Conservation (phyloP, 2,329 filamentous ascomycete species). For the Coniochaeta sp. region DNA sequence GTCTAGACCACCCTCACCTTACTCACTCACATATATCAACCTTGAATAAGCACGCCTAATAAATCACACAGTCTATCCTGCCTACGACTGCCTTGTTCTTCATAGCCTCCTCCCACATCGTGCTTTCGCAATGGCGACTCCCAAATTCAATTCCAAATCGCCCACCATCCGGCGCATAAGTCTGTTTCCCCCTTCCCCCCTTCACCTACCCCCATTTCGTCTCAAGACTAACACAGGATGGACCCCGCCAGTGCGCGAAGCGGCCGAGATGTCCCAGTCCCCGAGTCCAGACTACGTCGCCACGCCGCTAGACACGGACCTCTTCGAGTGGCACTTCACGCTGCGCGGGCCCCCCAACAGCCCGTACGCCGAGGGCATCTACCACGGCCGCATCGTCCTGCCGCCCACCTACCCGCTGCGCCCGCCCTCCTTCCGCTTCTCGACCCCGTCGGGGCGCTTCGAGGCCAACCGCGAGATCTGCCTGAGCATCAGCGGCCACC, state of each 20-base stretch:
- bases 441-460: constrained; percentile 86
- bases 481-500: constrained; percentile 85
- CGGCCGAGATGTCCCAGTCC: constrained; percentile 70
- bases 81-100: not conserved
- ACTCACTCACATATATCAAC: not conserved
- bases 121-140: constrained; percentile 24
- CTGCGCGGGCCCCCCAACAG: constrained; percentile 81
- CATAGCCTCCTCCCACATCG: not conserved
- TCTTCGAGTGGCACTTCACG: constrained; percentile 99
- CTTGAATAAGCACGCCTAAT: not conserved
- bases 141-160: constrained; percentile 64
- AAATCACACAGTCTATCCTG: not conserved
- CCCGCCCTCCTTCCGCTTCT: constrained; percentile 91
- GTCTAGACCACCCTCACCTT: too few species aligned
- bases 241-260: constrained; percentile 67
- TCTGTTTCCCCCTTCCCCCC: constrained; percentile 34
- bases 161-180: constrained; percentile 80
- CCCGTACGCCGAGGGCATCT: constrained; percentile 73
- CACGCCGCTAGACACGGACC: constrained; percentile 75
- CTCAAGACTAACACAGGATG: constrained; percentile 1
- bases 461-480: constrained; percentile 97
- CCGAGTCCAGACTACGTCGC: constrained; percentile 84
- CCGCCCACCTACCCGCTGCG: constrained; percentile 85
- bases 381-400: constrained; percentile 91
- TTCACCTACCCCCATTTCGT: constrained; percentile 1